Evolutionary conservation across 2,329 filamentous ascomycete genomes (phyloP).

Genomic region (Cladophialophora exuberans): DNA sequence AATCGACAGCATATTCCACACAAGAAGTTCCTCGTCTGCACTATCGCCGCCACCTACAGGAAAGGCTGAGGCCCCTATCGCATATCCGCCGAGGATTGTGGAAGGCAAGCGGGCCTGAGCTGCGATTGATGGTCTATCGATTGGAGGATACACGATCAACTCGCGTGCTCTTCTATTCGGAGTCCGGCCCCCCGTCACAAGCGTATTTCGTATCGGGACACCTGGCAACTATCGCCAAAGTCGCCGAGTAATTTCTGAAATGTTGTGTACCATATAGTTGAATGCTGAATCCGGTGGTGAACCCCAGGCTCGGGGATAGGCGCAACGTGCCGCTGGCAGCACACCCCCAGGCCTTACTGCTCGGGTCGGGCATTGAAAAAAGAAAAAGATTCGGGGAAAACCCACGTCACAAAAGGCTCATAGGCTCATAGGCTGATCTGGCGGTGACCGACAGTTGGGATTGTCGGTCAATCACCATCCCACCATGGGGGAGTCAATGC

Average conservation of each 20-base stretch:
- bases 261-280: no score
- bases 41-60: slow-evolving; percentile 13
- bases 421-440: slow-evolving; percentile 4
- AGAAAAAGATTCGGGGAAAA: not conserved
- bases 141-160: slow-evolving; percentile 8
- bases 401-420: slow-evolving; percentile 14
- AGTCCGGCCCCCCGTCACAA: slow-evolving; percentile 22
- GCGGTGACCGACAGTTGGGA: slow-evolving; percentile 18
- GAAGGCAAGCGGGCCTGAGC: slow-evolving; percentile 8
- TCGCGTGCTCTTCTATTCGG: slow-evolving; percentile 24
- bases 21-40: slow-evolving; percentile 3
- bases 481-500: slow-evolving; percentile 1
- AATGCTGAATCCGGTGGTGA: no score
- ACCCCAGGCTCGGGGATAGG: no score
- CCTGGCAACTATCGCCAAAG: no score
- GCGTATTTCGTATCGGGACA: slow-evolving; percentile 22
- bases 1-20: not conserved
- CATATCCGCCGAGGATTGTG: slow-evolving; percentile 8
- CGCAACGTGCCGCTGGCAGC: no score
- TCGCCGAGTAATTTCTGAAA: no score
- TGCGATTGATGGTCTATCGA: slow-evolving; percentile 7
- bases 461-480: slow-evolving; percentile 16
- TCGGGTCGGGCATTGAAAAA: not conserved
- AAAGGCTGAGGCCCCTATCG: slow-evolving; percentile 13
- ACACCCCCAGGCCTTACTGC: not conserved